phyloP scores from a whole-genome alignment of 768 basidiomycete species.

The Lentinula sp. region DNA sequence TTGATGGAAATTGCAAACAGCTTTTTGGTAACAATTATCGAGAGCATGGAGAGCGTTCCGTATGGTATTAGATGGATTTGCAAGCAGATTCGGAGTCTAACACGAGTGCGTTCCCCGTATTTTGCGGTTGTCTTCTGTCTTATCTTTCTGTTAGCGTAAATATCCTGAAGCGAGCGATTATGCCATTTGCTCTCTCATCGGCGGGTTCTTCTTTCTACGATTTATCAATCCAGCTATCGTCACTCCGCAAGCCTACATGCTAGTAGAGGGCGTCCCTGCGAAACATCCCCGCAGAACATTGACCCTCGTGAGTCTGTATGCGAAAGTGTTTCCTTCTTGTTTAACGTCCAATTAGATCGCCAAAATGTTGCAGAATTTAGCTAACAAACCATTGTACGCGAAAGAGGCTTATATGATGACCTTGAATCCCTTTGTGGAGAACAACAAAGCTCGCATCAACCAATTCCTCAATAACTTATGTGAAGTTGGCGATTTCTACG shows the following conservation, averaged over 20 bases:
- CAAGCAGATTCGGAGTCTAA: slow-evolving; percentile 97
- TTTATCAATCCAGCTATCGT: slow-evolving; percentile 99
- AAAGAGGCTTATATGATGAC: slow-evolving; percentile 99
- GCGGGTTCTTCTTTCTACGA: slow-evolving; percentile 99
- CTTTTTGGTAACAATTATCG: slow-evolving; percentile 96
- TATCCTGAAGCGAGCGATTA: slow-evolving; percentile 99
- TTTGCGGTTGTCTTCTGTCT: slow-evolving; percentile 5
- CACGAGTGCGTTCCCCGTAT: slow-evolving; percentile 54
- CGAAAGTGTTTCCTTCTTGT: neutral
- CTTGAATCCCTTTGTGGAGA: slow-evolving; percentile 97
- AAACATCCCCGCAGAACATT: slow-evolving; percentile 96
- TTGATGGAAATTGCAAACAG: slow-evolving; percentile 99
- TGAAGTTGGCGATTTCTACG: slow-evolving; percentile 99
- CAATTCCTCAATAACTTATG: slow-evolving; percentile 94
- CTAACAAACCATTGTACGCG: slow-evolving; percentile 96
- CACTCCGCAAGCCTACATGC: slow-evolving; percentile 99
- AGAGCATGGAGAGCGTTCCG: slow-evolving; percentile 96
- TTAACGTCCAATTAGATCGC: slow-evolving; percentile 62
- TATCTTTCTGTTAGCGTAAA: slow-evolving; percentile 61
- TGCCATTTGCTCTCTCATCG: slow-evolving; percentile 96
- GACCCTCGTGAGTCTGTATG: slow-evolving; percentile 63
- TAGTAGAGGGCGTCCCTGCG: slow-evolving; percentile 95
- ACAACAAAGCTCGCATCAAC: slow-evolving; percentile 97
- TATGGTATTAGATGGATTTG: slow-evolving; percentile 99
- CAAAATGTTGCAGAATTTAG: slow-evolving; percentile 99